Evolutionary conservation across 169 alveolate genomes (phyloP).

Genomic region (Cryptosporidium ryanae): DNA sequence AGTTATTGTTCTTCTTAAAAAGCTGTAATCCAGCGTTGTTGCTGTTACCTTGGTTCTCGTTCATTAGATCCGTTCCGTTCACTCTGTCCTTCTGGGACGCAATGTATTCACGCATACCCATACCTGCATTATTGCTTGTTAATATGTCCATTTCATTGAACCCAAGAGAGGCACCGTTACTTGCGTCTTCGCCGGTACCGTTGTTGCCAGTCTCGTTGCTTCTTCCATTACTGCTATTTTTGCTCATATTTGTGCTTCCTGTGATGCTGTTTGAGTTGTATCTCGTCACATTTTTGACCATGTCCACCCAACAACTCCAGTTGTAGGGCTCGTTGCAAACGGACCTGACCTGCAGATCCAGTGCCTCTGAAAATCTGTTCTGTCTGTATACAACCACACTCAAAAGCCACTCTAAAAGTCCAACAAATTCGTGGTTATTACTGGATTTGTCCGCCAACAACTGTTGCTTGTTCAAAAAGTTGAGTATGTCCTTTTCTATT

Average conservation of each 20-base stretch:
- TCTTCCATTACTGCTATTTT: constrained; percentile 1
- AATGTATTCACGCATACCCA: no score
- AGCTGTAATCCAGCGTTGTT: constrained; percentile 44
- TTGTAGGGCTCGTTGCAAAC: constrained; percentile 51
- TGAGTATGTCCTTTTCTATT: constrained; percentile 31
- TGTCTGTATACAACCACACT: constrained; percentile 44
- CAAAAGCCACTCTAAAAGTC: constrained; percentile 46
- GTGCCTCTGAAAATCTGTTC: constrained; percentile 59
- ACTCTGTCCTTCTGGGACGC: not conserved
- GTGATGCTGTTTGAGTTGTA: not conserved
- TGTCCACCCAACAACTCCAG: constrained; percentile 74
- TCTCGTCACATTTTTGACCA: constrained; percentile 39
- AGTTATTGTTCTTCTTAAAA: constrained; percentile 15
- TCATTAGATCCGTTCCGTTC: not conserved
- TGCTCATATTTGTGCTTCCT: not conserved
- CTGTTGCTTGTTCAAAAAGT: constrained; percentile 7
- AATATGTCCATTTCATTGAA: no score
- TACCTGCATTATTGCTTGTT: no score
- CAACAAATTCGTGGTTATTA: constrained; percentile 3
- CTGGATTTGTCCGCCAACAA: not conserved
- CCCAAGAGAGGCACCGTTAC: no score
- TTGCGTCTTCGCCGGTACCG: not conserved
- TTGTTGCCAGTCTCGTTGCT: not conserved
- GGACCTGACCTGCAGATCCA: constrained; percentile 42
- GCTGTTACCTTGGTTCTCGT: constrained; percentile 8